Percentiles rank a stretch among this genome's conserved stretches.
Conservation (phyloP, 306 rosid species). For the Arachis stenosperma region DNA sequence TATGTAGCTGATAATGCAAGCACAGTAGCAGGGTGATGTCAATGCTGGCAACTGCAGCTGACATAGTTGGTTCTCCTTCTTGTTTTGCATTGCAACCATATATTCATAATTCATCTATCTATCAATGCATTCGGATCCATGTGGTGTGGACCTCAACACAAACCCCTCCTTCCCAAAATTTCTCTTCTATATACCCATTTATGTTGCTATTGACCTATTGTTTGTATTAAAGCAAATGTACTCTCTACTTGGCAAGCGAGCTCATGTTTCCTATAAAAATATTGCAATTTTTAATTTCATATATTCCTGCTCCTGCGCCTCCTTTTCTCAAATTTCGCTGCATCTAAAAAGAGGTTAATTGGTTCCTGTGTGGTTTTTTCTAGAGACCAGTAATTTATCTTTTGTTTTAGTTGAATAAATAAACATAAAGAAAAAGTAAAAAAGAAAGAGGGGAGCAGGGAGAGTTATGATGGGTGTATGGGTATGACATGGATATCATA, state of each 20-base stretch:
- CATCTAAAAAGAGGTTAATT: not conserved
- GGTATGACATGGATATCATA: not conserved
- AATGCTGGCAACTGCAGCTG: not conserved
- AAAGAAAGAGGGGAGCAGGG: constrained; percentile 4
- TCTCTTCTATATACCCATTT: not conserved
- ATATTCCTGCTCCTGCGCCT: not conserved
- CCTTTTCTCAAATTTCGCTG: constrained; percentile 1
- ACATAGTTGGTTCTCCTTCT: constrained; percentile 29
- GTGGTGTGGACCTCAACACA: not conserved
- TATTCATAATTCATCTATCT: not conserved
- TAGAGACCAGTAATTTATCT: not conserved
- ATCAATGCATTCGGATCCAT: constrained; percentile 7
- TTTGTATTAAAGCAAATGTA: not conserved
- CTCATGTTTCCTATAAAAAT: not conserved
- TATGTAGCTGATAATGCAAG: constrained; percentile 27
- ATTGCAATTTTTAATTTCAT: too few relatives aligned
- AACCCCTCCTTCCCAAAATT: not conserved
- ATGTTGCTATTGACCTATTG: not conserved
- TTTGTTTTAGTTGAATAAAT: not conserved
- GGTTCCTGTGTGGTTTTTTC: not conserved
- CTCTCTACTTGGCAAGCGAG: not conserved
- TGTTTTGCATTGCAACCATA: constrained; percentile 4
- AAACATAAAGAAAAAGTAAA: constrained; percentile 5
- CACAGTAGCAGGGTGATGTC: constrained; percentile 31
- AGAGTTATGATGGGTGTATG: not conserved